Base-by-base conservation (phyloP, 2,329 filamentous ascomycete species). In the Zasmidium cellare region DNA sequence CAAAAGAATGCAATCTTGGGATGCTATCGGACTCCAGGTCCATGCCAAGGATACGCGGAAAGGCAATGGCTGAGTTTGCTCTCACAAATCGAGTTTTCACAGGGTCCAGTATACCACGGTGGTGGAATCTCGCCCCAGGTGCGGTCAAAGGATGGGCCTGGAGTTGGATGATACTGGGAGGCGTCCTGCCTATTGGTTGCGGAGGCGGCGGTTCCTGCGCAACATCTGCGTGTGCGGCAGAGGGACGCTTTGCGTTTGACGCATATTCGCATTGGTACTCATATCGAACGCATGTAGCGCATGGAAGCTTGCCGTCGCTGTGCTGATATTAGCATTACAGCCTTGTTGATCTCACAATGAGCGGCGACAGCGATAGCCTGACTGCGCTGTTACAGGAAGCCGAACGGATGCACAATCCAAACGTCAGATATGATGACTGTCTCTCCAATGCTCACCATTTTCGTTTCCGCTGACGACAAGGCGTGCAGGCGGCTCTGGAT, bases 1-100 rank as follows among this genome's bases (percentile, higher is more conserved):
- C 82, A 65, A 85, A 84, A 0, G 82, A 76, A 61, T 83, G 80
- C 60, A 84, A 71, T 47, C 80, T 73, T 1, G 82, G 81, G 1
- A 81, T 81, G 61, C 77, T 79, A 6, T 79, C 78, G 0, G 81
- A 79, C 60, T 85, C 82, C 18, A 84, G 73, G 46, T 79, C 77
- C 55, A 84, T 76, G 0, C 79, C 82, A 31, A 85, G 70, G 28
- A 78, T 78, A 46, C 82, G 72, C 1, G 84, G 77, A 63, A 85
- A 85, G 0, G 82, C 81, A 0, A 83, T 80, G 0, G 82, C 82
- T 20, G 70, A 72, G 52, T 72, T 72, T 9, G 71, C 71, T 35
- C 70, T 61, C 18, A 72, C 71, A 49, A 72, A 72, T 1, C 71
- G 68, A 14, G 69, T 72, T 60, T 72, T 71, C 49, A 69, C 66